These are phyloP conservation scores for Cadophora malorum DNA, from an alignment of 2,329 filamentous ascomycete genomes.

Conservation along the genomic window DNA sequence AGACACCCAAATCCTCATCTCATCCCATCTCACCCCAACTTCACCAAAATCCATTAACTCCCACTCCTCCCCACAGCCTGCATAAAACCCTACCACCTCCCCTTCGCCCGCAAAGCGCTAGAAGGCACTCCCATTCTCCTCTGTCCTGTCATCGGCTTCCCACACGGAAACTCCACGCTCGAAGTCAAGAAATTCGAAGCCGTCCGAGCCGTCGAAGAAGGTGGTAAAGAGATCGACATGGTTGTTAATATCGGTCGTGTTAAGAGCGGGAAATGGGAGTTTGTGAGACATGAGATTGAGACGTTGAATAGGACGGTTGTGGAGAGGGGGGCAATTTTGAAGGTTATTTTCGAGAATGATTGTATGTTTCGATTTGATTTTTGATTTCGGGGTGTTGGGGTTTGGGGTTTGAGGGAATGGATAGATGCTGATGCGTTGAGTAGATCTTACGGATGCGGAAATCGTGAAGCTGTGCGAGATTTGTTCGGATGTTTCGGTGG, in stretches of 20 bases:
- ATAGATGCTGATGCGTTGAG: no score
- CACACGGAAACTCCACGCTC: constrained; percentile 62
- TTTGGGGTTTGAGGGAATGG: no score
- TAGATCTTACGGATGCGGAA: constrained; percentile 53
- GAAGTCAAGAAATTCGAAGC: constrained; percentile 62
- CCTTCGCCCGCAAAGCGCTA: constrained; percentile 55
- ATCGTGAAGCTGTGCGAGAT: constrained; percentile 61
- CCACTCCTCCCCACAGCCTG: constrained; percentile 49
- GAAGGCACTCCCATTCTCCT: constrained; percentile 52
- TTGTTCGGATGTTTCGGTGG: constrained; percentile 57
- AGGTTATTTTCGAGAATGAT: constrained; percentile 69
- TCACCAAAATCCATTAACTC: no score
- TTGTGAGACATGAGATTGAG: constrained; percentile 59
- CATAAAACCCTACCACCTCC: constrained; percentile 62
- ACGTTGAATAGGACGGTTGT: constrained; percentile 56
- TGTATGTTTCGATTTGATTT: constrained; percentile 41
- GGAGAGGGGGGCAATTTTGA: constrained; percentile 54
- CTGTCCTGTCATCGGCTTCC: constrained; percentile 63
- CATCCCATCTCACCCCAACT: no score
- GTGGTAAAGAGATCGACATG: constrained; percentile 64
- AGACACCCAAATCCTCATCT: no score
- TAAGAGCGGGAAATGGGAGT: constrained; percentile 61
- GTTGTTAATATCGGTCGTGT: constrained; percentile 66
- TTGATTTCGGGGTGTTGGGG: no score
- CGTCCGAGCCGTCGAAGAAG: constrained; percentile 52